Evolutionary conservation across 2,329 filamentous ascomycete genomes (phyloP).

Genomic region (Nemania sp.): DNA sequence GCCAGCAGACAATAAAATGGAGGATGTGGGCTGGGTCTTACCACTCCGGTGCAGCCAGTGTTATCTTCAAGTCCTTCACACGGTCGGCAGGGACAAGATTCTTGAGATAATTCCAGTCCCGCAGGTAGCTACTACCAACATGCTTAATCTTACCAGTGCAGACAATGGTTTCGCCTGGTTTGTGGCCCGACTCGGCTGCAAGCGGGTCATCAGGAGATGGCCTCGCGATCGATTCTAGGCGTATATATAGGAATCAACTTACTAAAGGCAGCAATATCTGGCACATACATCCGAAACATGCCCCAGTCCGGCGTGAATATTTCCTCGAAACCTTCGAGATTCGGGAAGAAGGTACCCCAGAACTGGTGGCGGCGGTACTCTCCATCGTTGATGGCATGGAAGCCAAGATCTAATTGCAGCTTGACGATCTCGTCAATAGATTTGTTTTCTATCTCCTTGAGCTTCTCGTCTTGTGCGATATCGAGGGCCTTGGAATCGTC

Average conservation of each 20-base stretch:
- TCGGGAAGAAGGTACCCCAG: slow-evolving; percentile 53
- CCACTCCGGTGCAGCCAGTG: slow-evolving; percentile 58
- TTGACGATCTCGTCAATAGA: slow-evolving; percentile 70
- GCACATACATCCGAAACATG: slow-evolving; percentile 60
- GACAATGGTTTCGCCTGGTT: slow-evolving; percentile 51
- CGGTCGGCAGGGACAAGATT: slow-evolving; percentile 59
- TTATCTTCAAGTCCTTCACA: slow-evolving; percentile 61
- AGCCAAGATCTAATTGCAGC: slow-evolving; percentile 68
- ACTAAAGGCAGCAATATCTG: slow-evolving; percentile 51
- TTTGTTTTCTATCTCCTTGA: slow-evolving; percentile 61
- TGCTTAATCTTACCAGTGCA: slow-evolving; percentile 54
- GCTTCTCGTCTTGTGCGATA: slow-evolving; percentile 46
- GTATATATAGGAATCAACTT: slow-evolving; percentile 30
- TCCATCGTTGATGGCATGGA: slow-evolving; percentile 62
- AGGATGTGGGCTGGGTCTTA: slow-evolving; percentile 10
- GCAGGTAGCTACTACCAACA: slow-evolving; percentile 48
- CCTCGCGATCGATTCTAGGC: not conserved
- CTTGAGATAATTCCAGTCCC: slow-evolving; percentile 50
- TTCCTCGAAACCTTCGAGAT: slow-evolving; percentile 49
- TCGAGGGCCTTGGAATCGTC: slow-evolving; percentile 45
- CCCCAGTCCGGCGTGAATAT: slow-evolving; percentile 54
- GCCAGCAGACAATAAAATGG: not conserved
- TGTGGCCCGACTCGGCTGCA: slow-evolving; percentile 50
- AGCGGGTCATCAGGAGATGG: slow-evolving; percentile 3
- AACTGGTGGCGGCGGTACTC: slow-evolving; percentile 52